Base-by-base conservation (phyloP, 2,329 filamentous ascomycete genomes). In the Allantophomopsis lycopodina region DNA sequence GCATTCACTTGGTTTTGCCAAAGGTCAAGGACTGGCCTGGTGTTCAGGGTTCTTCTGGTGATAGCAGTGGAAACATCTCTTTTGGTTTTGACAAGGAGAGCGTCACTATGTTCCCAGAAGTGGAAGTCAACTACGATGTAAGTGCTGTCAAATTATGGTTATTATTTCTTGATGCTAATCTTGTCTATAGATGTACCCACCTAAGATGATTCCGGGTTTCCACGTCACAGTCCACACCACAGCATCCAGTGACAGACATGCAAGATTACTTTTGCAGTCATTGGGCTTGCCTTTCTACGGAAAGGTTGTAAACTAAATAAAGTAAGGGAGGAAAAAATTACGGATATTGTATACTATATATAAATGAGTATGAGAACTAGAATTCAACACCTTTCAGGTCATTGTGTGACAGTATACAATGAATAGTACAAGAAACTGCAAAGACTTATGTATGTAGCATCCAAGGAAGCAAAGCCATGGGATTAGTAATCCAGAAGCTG, bases 21-120 rank as follows among this genome's bases (percentile, higher is more conserved):
- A 83, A 79, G 55, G 93, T 98, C 62, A 98, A 96, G 69, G 91
- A 98, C 51, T 98, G 86, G 83, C 76, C 74, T 41, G 91, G 91
- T 43, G 67, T 83, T n/a, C 73, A 73, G 50, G 78, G 76, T 37
- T 48, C 66, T 34, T 84, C 84, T 32, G 91, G 91, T 54, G 91
- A 98, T 59, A 79, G 77, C 54, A 80, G 81, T 45, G 91, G 91
- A 31, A 95, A 96, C 59, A 71, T 98, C 49, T 71, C 70, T 8
- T 89, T 88, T 59, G 91, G 91, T 49, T 68, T 98, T 51, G 71
- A 70, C 12, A 69, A 79, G 5, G 79, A 85, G 42, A 76, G 82
- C 49, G 76, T 94, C 52, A 76, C 81, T 38, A 66, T 84, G 48
- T 98, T 96, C 63, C 91, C 91, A 0, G 91, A 98, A 65, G 75